These are phyloP conservation scores for Dipodascopsis tothii DNA, from an alignment of 805 yeast genomes.

Conservation along the genomic window DNA sequence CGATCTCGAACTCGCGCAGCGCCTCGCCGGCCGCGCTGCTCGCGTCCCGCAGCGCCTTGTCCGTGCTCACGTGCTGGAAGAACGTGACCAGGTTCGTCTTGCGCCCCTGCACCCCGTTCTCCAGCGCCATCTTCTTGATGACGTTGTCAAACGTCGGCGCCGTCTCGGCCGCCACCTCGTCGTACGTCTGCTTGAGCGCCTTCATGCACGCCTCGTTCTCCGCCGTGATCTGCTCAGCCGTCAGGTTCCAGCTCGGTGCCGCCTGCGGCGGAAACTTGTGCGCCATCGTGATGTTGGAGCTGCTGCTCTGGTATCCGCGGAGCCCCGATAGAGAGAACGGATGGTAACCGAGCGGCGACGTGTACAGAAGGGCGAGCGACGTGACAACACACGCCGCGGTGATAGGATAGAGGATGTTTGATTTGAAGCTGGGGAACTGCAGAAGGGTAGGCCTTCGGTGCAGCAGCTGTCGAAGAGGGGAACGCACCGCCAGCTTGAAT, in stretches of 20 bases:
- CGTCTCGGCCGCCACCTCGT: slow-evolving; percentile 44
- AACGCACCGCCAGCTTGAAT: not conserved
- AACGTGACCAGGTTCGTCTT: slow-evolving; percentile 51
- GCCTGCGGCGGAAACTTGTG: slow-evolving; percentile 35
- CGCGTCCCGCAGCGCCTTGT: slow-evolving; percentile 62
- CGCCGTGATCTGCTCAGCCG: slow-evolving; percentile 43
- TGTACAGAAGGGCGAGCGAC: slow-evolving; percentile 13
- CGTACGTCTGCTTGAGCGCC: slow-evolving; percentile 42
- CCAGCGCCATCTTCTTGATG: slow-evolving; percentile 45
- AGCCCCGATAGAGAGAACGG: slow-evolving; percentile 7
- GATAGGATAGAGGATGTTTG: slow-evolving; percentile 3
- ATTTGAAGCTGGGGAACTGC: not conserved
- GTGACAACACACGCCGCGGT: slow-evolving; percentile 18
- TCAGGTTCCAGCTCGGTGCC: slow-evolving; percentile 52
- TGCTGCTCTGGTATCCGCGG: too few species aligned
- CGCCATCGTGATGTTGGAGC: too few species aligned
- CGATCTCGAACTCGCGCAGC: slow-evolving; percentile 53
- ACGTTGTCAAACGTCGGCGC: slow-evolving; percentile 51
- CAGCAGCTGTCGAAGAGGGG: not conserved
- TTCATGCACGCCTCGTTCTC: slow-evolving; percentile 42
- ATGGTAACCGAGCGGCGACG: slow-evolving; percentile 5
- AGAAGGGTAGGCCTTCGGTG: not conserved
- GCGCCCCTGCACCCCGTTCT: slow-evolving; percentile 44
- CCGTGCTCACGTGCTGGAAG: slow-evolving; percentile 63
- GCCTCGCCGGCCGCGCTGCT: slow-evolving; percentile 54